A percentile compares a stretch with the other conserved stretches of the same genome.
These are phyloP conservation scores for Porphyra umbilicalis DNA, from an alignment of 31 red algal species.

Conservation along the genomic window DNA sequence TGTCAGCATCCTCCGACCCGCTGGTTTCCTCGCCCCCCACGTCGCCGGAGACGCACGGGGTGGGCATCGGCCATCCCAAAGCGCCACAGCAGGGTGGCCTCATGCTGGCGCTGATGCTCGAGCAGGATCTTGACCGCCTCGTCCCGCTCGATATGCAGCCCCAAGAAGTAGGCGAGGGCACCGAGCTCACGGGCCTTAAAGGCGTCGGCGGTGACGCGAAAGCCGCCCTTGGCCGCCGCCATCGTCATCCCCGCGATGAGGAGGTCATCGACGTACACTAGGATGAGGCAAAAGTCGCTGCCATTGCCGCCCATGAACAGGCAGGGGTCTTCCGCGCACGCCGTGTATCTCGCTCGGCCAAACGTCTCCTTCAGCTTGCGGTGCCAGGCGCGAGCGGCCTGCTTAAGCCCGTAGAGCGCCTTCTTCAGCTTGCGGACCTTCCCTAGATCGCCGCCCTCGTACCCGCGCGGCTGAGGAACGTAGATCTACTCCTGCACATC, in stretches of 20 bases:
- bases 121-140: too few species aligned
- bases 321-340: slow-evolving; percentile 5
- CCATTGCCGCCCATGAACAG: neutral
- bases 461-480: neutral
- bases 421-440: slow-evolving; percentile 15
- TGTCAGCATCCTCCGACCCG: neutral
- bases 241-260: slow-evolving; percentile 5
- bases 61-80: too few species aligned
- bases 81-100: too few species aligned
- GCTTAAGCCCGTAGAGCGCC: too few species aligned
- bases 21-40: neutral
- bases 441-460: neutral
- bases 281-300: slow-evolving; percentile 7
- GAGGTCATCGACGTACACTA: slow-evolving; percentile 15
- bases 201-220: neutral
- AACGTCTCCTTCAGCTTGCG: slow-evolving; percentile 8
- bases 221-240: neutral
- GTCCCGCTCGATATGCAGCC: too few species aligned
- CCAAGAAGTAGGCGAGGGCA: neutral
- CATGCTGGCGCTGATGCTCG: too few species aligned
- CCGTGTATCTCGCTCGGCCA: neutral
- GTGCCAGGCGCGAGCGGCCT: slow-evolving; percentile 15
- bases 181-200: slow-evolving; percentile 23
- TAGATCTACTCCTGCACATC: neutral
- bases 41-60: too few species aligned